Base-by-base conservation (phyloP, 345 rosid genomes). In the Corchorus capsularis region DNA sequence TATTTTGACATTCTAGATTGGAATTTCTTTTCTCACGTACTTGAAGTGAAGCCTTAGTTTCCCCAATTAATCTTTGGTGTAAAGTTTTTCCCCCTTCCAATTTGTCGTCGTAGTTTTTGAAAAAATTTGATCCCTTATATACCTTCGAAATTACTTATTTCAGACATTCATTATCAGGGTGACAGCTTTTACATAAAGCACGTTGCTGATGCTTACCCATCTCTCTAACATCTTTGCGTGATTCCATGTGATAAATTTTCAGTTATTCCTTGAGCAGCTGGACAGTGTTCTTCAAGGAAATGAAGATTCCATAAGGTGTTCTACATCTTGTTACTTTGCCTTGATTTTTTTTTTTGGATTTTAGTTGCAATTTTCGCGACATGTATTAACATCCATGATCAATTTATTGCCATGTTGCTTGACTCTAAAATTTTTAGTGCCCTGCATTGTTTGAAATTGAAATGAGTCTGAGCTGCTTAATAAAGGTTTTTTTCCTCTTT, bases 231-330 rank as follows among this genome's bases (percentile, higher is more conserved):
- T 35, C 60, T 39, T 14, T 67, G 10, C 16, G 52, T 70, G 13
- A 54, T 67, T 53, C 50, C 14, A 8, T 66, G 56, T 65, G 37
- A 78, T 82, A 77, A 22, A 62, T 63, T 64, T 83, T 57, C 93
- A 96, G 98, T 80, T 96, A 88, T 96, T 96, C 81, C 88, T 94
- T 79, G 98, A 92, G 89, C 98, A 90, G 91, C 82, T 96, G 85
- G 98, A 89, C 37, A 75, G 83, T 67, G 93, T 90, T 83, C 93
- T 96, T 83, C 94, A 88, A 84, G 98, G 94, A 86, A 84, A 80
- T 63, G 93, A 87, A 76, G 82, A 86, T 76, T 90, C 94, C 67
- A 88, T 92, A 82, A 92, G 91, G 99, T 94, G 75, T 67, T 27
- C 27, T 35, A 66, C 35, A 64, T 41, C 34, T 49, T 67, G 43